These are phyloP conservation scores for Candida coquimbonensis DNA, from an alignment of 805 yeast genomes.

Conservation along the genomic window DNA sequence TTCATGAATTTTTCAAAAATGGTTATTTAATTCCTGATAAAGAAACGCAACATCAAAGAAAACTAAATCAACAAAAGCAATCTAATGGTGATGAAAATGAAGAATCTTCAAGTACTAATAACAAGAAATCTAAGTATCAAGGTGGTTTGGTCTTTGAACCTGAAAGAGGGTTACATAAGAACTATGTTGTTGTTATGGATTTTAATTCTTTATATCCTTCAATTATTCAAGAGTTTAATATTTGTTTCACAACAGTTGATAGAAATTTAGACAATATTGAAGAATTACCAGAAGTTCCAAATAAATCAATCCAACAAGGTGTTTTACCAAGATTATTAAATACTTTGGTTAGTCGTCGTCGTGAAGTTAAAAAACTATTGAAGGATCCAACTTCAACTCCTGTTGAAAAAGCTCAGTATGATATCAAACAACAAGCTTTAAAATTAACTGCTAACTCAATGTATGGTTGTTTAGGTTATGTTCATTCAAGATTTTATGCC, in stretches of 20 bases:
- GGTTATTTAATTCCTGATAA: constrained; percentile 87
- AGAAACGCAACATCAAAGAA: constrained; percentile 36
- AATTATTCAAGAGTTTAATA: constrained; percentile 93
- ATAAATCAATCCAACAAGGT: constrained; percentile 53
- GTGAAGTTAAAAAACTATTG: constrained; percentile 82
- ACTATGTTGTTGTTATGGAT: constrained; percentile 90
- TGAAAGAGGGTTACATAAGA: constrained; percentile 87
- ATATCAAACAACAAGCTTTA: constrained; percentile 91
- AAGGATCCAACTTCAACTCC: constrained; percentile 63
- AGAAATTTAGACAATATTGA: constrained; percentile 52
- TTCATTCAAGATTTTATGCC: constrained; percentile 88
- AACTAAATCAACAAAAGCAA: constrained; percentile 27
- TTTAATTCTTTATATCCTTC: constrained; percentile 96
- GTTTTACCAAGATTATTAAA: constrained; percentile 81
- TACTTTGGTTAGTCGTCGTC: constrained; percentile 82
- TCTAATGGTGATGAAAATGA: constrained; percentile 26
- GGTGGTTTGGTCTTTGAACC: constrained; percentile 98
- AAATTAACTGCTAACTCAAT: constrained; percentile 98
- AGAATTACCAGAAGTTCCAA: constrained; percentile 65
- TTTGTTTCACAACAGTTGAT: constrained; percentile 92
- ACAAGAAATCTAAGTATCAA: constrained; percentile 67
- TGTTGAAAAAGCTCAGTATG: constrained; percentile 73
- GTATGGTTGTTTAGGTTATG: constrained; percentile 97
- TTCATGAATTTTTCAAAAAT: constrained; percentile 82
- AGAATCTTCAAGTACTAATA: constrained; percentile 41